phyloP scores from a whole-genome alignment of 2,329 filamentous ascomycete species.

The Fusarium foetens region DNA sequence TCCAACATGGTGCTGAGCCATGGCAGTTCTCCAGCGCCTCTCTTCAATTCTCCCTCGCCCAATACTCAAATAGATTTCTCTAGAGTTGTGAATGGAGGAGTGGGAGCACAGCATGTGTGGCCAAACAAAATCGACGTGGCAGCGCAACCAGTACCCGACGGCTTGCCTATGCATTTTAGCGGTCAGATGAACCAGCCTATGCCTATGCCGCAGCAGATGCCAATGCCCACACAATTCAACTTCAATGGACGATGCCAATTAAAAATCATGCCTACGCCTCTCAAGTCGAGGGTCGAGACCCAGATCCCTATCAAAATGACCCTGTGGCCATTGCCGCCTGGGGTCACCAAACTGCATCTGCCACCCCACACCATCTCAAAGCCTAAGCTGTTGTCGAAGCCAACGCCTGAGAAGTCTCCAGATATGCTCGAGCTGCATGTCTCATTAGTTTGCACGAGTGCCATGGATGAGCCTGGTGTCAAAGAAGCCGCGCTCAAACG shows the following conservation, averaged over 20 bases:
- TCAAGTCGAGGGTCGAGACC: constrained; percentile 94
- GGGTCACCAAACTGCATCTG: constrained; percentile 83
- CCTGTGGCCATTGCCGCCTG: constrained; percentile 77
- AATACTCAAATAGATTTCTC: constrained; percentile 54
- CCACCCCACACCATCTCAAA: constrained; percentile 94
- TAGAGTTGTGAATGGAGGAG: constrained; percentile 40
- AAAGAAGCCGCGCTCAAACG: constrained; percentile 73
- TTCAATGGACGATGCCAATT: constrained; percentile 56
- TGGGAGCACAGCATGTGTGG: constrained; percentile 50
- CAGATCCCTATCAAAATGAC: constrained; percentile 91
- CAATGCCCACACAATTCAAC: constrained; percentile 44
- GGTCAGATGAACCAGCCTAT: constrained; percentile 43
- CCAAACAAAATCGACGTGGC: constrained; percentile 45
- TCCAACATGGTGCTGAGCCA: constrained; percentile 63
- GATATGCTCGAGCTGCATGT: constrained; percentile 84
- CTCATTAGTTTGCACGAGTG: constrained; percentile 89
- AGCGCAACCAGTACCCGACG: constrained; percentile 38
- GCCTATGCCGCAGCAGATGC: constrained; percentile 48
- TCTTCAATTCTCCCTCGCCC: constrained; percentile 61
- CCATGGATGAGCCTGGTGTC: constrained; percentile 79
- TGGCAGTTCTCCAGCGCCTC: constrained; percentile 60
- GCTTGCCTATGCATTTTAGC: constrained; percentile 43
- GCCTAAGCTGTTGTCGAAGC: constrained; percentile 86
- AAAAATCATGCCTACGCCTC: constrained; percentile 72
- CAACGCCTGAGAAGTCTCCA: constrained; percentile 69